Evolutionary conservation across 1,284 basidiomycete species (phyloP), one percentile per base, ranked within the genome.

Genomic region (Inonotus obliquus): DNA sequence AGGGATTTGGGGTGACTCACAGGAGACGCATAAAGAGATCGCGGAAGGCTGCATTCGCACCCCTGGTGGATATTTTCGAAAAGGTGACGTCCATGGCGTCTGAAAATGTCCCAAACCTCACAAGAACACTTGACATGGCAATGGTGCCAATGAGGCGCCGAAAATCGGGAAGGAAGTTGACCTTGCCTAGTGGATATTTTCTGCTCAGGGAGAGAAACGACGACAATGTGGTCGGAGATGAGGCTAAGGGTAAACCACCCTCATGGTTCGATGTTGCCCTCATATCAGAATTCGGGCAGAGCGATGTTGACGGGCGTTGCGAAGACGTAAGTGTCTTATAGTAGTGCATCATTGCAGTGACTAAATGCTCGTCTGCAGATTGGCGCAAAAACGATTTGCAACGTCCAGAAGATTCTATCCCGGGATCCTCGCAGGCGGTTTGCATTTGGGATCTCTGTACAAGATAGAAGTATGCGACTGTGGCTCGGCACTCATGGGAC

Each of bases 361-460:
- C n/a, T n/a, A n/a, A n/a, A n/a, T n/a, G n/a, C n/a, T n/a, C n/a
- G n/a, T n/a, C n/a, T n/a, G n/a, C n/a, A n/a, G 38, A 13, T n/a
- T 6, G 11, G 38, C 38, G n/a, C 3, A n/a, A 39, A 39, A 53
- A 29, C 32, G 23, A n/a, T 29, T 37, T 37, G n/a, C n/a, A 32
- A 13, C 19, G 57, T 65, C 47, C 45, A 57, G 25, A 54, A 63
- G 25, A 44, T 60, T 19, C 65, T 65, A 59, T 38, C 37, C 13
- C 49, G 39, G 41, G 65, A 66, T 41, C 59, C 58, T 14, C 49
- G 58, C n/a, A 51, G 64, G 23, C 35, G 65, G 38, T 39, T 39
- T 39, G 11, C 4, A 11, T 39, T 9, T 39, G 38, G 38, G n/a
- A 39, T 39, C 5, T 13, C 38, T n/a, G 38, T 39, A 11, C 13